Base-by-base conservation (phyloP, 495 filamentous ascomycete genomes). In the Talaromyces trachyspermus region DNA sequence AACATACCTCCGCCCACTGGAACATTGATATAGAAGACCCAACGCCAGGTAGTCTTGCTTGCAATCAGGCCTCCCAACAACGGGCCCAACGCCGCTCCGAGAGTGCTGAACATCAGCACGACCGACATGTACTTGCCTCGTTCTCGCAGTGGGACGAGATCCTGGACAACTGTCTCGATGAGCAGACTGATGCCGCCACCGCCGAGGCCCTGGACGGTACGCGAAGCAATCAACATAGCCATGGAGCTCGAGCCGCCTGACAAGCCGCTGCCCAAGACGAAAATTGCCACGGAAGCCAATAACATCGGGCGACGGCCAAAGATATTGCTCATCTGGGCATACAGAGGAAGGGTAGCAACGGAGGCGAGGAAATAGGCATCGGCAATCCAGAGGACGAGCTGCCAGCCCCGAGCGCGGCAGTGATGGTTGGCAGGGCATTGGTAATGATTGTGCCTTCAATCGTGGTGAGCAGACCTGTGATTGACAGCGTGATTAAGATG, bases 1-100 rank as follows among this genome's bases (percentile, higher is more conserved):
- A n/a, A n/a, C n/a, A n/a, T n/a, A n/a, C n/a, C n/a, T 5, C 56
- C 80, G 30, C 69, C 69, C 14, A 84, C 62, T 12, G 71, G 59
- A 14, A 85, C 60, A 55, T 85, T 87, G 56, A 87, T 75, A 60
- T 80, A 86, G 56, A 85, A 85, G 46, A 79, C 76, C 80, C 78
- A 81, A 24, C 77, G 41, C 77, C 76, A 81, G 0, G 67, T 66
- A 25, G 69, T 65, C 2, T 50, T 24, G 25, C 61, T 19, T 2
- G 49, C 46, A 26, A 71, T 51, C 0, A 53, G 49, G 0, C 64
- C 67, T 1, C 65, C 66, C 0, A 72, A 5, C 2, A 71, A 50
- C 0, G 70, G 71, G 0, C 67, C 71, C 3, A 63, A 9, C 1
- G 62, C 46, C 0, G 54, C 50, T 0, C 65, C 67, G 6, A 67